Evolutionary conservation across 768 basidiomycete genomes (phyloP), one percentile per base, ranked within the genome.

Genomic region (Mycena chlorophos): DNA sequence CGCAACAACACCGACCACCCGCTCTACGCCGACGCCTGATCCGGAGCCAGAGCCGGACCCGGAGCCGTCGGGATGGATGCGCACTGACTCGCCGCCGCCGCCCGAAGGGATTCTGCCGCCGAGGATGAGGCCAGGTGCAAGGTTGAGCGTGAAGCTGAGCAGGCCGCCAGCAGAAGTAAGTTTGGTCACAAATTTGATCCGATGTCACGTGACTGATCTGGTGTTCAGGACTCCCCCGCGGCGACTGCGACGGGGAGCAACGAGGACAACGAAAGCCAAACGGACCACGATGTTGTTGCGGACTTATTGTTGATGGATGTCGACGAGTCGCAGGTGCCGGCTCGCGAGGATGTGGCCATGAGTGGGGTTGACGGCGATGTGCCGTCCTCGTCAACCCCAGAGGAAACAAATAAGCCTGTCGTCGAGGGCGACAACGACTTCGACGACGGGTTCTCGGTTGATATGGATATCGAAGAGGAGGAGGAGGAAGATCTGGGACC

Each of bases 341-440:
- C 40, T 12, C 14, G 57, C 4, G 60, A 57, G 60, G 60, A 61
- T 47, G 60, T 54, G 1, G 60, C 57, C 50, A 61, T 61, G 58
- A n/a, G n/a, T n/a, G n/a, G n/a, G n/a, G n/a, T n/a, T n/a, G n/a
- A n/a, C n/a, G n/a, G n/a, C n/a, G n/a, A n/a, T n/a, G n/a, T n/a
- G n/a, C n/a, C n/a, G n/a, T n/a, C n/a, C n/a, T n/a, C n/a, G n/a
- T n/a, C n/a, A n/a, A n/a, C n/a, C n/a, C n/a, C n/a, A n/a, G n/a
- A n/a, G n/a, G n/a, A n/a, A n/a, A n/a, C n/a, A n/a, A n/a, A n/a
- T n/a, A n/a, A n/a, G n/a, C n/a, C n/a, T n/a, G n/a, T n/a, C n/a
- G n/a, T n/a, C n/a, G n/a, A n/a, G n/a, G n/a, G n/a, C n/a, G n/a
- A n/a, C n/a, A n/a, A n/a, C n/a, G n/a, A n/a, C n/a, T n/a, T n/a